Base-by-base conservation (phyloP, 2,329 filamentous ascomycete species). In the Colletotrichum eremochloae region DNA sequence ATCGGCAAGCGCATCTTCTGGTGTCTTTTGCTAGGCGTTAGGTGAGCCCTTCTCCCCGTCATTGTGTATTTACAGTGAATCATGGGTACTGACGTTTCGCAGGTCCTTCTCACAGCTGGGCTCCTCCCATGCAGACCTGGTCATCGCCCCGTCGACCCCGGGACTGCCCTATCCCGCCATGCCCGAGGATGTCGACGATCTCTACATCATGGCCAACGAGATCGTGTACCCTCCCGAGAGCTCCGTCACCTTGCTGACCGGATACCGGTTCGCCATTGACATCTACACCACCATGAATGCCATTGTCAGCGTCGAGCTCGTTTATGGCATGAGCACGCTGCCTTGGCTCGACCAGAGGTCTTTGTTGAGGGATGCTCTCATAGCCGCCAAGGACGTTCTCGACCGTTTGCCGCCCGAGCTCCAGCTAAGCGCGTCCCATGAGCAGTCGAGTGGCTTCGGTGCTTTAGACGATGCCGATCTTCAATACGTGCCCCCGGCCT, bases 1-100 rank as follows among this genome's bases (percentile, higher is more conserved):
- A 88, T 93, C 58, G 90, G 92, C 58, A 92, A 93, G 79, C 89
- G 93, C 74, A 91, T 97, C 52, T 97, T 97, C 80, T 97, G 95
- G 91, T 92, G 93, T 31, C 87, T 95, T 75, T 90, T 96, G 74
- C 89, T 95, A 6, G 92, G 92, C 44, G 89, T 94, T 72, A 88
- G 91, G 88, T 91, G 82, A 74, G 84, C 77, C 8, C 8, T 24
- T 24, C 24, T 24, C 24, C 24, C 2, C 20, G 18, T 29, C 31
- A 5, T 12, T 1, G 8, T 6, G 5, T 33, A 3, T 40, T 5
- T 52, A n/a, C 18, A 8, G 46, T 60, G 8, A 24, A 6, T n/a
- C 24, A 7, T 20, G 6, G 20, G 46, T 55, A 24, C 72, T 80
- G 67, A 79, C 71, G 56, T 5, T 8, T 60, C 66, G 38, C 63